phyloP scores from a whole-genome alignment of 805 yeast genomes.

The Pichia cephalocereana region DNA sequence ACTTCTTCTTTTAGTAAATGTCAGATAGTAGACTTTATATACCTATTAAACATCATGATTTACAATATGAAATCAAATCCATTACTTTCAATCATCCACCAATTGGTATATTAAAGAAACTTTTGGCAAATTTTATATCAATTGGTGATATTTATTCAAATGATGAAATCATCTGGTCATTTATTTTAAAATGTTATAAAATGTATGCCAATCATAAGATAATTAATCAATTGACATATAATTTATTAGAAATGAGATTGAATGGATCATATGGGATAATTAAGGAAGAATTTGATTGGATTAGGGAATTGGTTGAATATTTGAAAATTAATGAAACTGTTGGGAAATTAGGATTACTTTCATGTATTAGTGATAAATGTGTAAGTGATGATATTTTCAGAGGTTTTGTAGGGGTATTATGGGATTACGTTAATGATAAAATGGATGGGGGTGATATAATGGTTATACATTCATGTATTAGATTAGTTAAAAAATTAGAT shows the following conservation, averaged over 20 bases:
- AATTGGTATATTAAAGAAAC: conserved; percentile 48
- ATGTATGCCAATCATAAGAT: background rate
- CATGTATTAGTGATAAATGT: background rate
- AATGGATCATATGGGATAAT: background rate
- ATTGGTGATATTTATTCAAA: conserved; percentile 64
- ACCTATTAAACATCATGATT: conserved; percentile 22
- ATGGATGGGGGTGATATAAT: background rate
- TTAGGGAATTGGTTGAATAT: background rate
- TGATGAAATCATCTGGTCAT: conserved; percentile 45
- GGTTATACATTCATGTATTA: conserved; percentile 18
- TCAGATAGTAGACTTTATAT: background rate
- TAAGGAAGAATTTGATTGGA: background rate
- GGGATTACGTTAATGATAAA: background rate
- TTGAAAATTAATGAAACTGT: background rate
- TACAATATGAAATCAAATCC: conserved; percentile 22
- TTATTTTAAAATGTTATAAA: conserved; percentile 15
- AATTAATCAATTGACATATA: conserved; percentile 60
- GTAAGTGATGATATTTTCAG: background rate
- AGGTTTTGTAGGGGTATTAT: background rate
- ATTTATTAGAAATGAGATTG: conserved; percentile 44
- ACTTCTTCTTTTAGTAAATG: background rate
- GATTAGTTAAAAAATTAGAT: background rate
- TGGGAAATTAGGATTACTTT: background rate
- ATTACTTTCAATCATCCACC: conserved; percentile 31
- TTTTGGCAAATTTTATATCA: conserved; percentile 75